A percentile compares a stretch with the other conserved stretches of the same genome.
phyloP scores from a whole-genome alignment of 2,329 filamentous ascomycete genomes.

The Ramichloridium luteum region DNA sequence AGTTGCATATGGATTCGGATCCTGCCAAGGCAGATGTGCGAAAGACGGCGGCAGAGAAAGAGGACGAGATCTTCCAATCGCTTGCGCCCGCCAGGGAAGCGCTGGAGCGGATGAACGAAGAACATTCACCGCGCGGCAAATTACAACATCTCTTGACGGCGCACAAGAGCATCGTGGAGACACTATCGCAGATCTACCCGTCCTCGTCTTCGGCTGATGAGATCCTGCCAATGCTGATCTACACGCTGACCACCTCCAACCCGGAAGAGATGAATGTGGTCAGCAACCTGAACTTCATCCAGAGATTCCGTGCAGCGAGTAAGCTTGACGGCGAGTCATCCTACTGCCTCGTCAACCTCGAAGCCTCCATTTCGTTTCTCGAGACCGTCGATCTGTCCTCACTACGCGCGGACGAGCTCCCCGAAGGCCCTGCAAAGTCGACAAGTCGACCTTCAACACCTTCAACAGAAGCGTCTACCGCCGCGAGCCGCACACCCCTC shows the following conservation, averaged over 20 bases:
- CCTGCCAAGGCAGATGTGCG: conserved; percentile 42
- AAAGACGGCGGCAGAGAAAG: conserved; percentile 40
- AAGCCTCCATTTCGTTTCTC: conserved; percentile 86
- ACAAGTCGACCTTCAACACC: conserved; percentile 37
- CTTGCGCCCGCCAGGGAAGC: conserved; percentile 56
- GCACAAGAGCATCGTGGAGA: conserved; percentile 91
- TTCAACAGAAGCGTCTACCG: conserved; percentile 25
- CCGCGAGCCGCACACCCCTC: conserved; percentile 24
- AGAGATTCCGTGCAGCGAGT: conserved; percentile 71
- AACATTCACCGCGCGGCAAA: conserved; percentile 81
- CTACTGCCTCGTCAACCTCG: conserved; percentile 91
- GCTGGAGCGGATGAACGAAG: conserved; percentile 70
- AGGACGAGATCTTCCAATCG: conserved; percentile 57
- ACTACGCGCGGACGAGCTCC: conserved; percentile 63
- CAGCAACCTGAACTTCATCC: conserved; percentile 91
- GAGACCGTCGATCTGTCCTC: conserved; percentile 91
- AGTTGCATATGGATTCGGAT: conserved; percentile 67
- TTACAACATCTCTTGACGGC: conserved; percentile 76
- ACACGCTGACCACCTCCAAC: conserved; percentile 81
- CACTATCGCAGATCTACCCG: conserved; percentile 51
- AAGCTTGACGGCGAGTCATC: conserved; percentile 89
- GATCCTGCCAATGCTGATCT: conserved; percentile 93
- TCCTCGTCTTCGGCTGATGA: conserved; percentile 86
- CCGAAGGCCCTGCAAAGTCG: conserved; percentile 52
- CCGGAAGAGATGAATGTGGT: conserved; percentile 78